phyloP scores from a whole-genome alignment of 345 rosid genomes.

The Eucalyptus regnans region DNA sequence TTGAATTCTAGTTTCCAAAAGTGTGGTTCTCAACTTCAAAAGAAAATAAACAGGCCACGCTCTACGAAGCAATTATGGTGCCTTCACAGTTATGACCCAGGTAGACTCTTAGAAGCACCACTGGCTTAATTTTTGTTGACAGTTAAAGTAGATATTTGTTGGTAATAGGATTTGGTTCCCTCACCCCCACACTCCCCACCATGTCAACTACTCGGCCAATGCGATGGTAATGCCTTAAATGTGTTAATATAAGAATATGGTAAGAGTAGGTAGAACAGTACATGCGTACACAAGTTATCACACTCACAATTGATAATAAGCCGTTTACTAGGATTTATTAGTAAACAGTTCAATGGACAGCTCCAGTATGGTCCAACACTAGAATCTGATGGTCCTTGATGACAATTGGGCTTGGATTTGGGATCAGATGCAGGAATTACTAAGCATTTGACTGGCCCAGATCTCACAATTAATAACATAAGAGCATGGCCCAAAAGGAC shows the following conservation, averaged over 20 bases:
- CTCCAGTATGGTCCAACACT: background rate
- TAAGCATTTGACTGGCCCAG: background rate
- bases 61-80: background rate
- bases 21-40: background rate
- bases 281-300: background rate
- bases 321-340: background rate
- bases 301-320: background rate
- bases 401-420: background rate
- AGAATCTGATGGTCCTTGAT: background rate
- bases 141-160: background rate
- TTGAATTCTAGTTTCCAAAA: background rate
- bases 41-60: background rate
- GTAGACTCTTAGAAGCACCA: no score
- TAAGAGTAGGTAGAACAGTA: background rate
- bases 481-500: background rate
- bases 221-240: background rate
- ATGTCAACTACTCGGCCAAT: background rate
- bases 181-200: background rate
- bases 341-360: background rate
- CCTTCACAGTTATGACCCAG: background rate
- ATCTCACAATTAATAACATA: background rate
- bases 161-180: background rate
- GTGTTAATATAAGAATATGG: background rate
- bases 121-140: background rate
- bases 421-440: background rate